phyloP scores from a whole-genome alignment of 345 rosid genomes.

The Trapa incisa region DNA sequence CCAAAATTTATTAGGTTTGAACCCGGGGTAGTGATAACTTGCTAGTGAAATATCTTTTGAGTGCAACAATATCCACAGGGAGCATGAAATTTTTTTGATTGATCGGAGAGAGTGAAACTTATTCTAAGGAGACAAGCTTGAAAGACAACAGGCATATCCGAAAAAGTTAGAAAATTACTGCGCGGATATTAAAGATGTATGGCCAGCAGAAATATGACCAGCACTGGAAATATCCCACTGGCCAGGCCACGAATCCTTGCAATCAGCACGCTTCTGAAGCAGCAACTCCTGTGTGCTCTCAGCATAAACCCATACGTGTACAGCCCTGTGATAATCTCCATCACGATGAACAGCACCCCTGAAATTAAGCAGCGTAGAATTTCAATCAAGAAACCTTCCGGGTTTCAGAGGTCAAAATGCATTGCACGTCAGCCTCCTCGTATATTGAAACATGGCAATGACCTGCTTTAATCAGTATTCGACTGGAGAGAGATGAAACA shows the following conservation, averaged over 20 bases:
- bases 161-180: conserved; percentile 27
- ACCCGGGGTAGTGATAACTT: not conserved
- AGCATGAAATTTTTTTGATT: not conserved
- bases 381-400: not conserved
- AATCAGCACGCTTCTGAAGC: conserved; percentile 65
- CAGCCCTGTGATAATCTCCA: conserved; percentile 90
- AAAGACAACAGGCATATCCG: not conserved
- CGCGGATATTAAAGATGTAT: conserved; percentile 60
- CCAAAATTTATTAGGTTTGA: not conserved
- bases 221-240: conserved; percentile 92
- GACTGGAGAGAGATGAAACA: not conserved
- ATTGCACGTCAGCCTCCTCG: not conserved
- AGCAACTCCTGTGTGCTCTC: conserved; percentile 73
- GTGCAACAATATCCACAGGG: not conserved
- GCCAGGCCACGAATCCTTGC: conserved; percentile 87
- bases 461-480: not conserved
- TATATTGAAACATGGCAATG: not conserved
- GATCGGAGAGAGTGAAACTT: not conserved
- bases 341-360: conserved; percentile 71
- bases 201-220: conserved; percentile 89
- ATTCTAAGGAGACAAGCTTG: not conserved
- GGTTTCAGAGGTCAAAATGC: not conserved
- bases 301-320: conserved; percentile 72
- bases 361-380: not conserved
- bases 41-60: not conserved